Conservation (phyloP, 768 basidiomycete species). For the Russula lepida region DNA sequence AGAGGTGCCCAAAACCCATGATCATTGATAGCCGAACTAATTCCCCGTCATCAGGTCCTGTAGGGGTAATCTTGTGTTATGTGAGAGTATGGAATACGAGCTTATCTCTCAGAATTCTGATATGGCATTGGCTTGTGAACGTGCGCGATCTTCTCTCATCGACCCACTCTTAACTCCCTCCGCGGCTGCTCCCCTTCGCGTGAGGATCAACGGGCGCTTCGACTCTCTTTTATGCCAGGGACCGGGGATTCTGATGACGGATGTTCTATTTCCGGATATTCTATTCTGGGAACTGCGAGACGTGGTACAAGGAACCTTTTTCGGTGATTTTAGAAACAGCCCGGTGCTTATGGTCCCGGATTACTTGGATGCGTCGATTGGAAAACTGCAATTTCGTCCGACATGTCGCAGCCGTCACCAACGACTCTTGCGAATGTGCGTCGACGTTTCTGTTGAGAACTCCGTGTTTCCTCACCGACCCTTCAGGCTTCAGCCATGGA, state of each 20-base stretch:
- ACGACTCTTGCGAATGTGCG: constrained; percentile 2
- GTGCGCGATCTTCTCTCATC: neutral
- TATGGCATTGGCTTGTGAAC: neutral
- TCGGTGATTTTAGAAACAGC: neutral
- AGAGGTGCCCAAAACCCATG: constrained; percentile 1
- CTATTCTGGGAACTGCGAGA: neutral
- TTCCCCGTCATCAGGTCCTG: neutral
- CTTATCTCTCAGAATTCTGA: constrained; percentile 4
- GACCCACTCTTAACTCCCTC: neutral
- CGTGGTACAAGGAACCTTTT: neutral
- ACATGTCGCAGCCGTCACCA: constrained; percentile 5
- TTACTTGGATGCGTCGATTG: neutral
- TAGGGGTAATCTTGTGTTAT: constrained; percentile 11
- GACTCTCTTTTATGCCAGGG: neutral
- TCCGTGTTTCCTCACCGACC: neutral
- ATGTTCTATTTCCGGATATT: neutral
- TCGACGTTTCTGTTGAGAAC: constrained; percentile 2
- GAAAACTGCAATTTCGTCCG: constrained; percentile 1
- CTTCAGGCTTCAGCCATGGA: neutral
- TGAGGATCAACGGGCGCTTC: neutral
- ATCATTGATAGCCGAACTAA: constrained; percentile 1
- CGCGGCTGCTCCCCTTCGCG: neutral
- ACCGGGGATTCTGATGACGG: neutral
- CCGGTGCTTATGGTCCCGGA: neutral
- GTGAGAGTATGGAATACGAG: constrained; percentile 5